Conservation (phyloP, 371 early-diverging fungal species). For the Smittium mucronatum region DNA sequence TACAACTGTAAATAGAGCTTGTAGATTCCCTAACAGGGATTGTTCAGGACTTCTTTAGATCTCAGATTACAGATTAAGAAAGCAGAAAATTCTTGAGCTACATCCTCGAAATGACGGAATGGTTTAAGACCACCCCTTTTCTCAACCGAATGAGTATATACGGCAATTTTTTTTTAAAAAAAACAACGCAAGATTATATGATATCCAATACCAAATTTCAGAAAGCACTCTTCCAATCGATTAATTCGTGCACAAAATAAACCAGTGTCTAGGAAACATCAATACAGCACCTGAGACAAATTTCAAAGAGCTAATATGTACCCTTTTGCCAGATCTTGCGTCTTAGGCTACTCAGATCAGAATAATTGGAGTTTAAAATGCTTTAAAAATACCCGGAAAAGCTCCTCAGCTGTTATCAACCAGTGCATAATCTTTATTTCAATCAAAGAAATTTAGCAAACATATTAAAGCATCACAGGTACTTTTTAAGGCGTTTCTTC, state of each 20-base stretch:
- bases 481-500: neutral
- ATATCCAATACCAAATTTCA: conserved; percentile 4
- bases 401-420: neutral
- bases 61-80: neutral
- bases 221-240: neutral
- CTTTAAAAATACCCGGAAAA: neutral
- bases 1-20: neutral
- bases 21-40: neutral
- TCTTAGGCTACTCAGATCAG: conserved; percentile 1
- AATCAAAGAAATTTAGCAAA: neutral
- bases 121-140: neutral
- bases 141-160: neutral
- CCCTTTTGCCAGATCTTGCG: neutral
- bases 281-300: neutral
- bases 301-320: neutral
- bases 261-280: neutral
- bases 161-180: neutral
- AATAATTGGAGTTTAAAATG: neutral
- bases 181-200: neutral
- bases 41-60: neutral
- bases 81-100: neutral
- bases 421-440: neutral
- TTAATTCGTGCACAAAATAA: neutral
- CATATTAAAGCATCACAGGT: neutral
- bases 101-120: neutral